Evolutionary conservation across 2,329 filamentous ascomycete species (phyloP).

Genomic region (Clonostachys solani): DNA sequence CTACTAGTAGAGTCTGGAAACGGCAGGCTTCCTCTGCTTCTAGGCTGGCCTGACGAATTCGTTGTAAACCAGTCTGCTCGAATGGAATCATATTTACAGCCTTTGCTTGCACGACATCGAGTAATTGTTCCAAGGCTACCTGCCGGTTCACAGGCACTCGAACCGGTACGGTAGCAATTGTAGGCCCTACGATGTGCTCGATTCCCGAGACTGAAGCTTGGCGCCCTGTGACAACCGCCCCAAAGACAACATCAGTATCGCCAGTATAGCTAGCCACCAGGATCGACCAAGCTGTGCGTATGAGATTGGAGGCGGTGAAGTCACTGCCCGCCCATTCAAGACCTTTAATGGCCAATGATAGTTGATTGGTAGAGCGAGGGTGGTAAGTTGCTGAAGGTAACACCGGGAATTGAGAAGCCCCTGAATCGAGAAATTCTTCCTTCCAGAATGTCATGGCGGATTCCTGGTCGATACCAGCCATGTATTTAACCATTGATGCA

Average conservation of each 20-base stretch:
- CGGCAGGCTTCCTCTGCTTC: slow-evolving; percentile 1
- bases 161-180: slow-evolving; percentile 4
- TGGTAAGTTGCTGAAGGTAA: neutral
- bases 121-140: neutral
- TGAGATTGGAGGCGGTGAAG: too few species aligned
- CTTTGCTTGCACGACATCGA: slow-evolving; percentile 9
- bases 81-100: slow-evolving; percentile 10
- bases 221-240: slow-evolving; percentile 1
- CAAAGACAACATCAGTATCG: slow-evolving; percentile 4
- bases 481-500: neutral
- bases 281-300: too few species aligned
- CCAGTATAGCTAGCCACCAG: too few species aligned
- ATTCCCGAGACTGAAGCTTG: slow-evolving; percentile 3
- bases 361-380: neutral
- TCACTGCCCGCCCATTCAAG: too few species aligned
- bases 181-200: slow-evolving; percentile 1
- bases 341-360: too few species aligned
- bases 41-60: neutral
- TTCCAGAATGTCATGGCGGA: neutral
- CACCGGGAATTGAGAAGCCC: neutral
- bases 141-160: neutral
- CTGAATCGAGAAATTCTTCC: neutral
- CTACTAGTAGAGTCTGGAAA: slow-evolving; percentile 1
- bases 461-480: neutral
- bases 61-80: slow-evolving; percentile 16